Conservation (phyloP, 1,284 basidiomycete species). For the Tylopilus sp. region DNA sequence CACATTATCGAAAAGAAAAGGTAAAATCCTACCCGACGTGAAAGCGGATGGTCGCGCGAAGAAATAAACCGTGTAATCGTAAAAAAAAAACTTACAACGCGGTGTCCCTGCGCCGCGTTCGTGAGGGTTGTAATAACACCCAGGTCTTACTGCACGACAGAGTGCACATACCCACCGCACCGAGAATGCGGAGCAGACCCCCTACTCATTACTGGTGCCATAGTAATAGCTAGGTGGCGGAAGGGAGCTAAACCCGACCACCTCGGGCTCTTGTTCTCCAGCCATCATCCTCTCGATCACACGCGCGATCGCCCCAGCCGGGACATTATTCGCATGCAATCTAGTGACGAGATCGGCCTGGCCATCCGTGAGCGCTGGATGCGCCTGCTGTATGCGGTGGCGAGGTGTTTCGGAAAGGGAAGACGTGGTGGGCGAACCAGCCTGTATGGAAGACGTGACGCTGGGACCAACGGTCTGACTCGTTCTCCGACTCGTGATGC, state of each 20-base stretch:
- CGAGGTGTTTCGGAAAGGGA: background rate
- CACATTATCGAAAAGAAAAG: too few relatives aligned
- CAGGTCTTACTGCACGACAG: background rate
- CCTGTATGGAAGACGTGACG: background rate
- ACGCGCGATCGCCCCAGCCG: conserved; percentile 18
- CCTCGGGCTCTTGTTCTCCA: conserved; percentile 5
- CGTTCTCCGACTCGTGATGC: background rate
- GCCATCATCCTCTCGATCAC: conserved; percentile 24
- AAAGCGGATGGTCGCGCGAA: too few relatives aligned
- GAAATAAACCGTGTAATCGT: background rate
- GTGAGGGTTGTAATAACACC: background rate
- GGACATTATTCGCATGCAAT: conserved; percentile 14
- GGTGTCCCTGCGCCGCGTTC: too few relatives aligned
- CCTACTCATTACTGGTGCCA: background rate
- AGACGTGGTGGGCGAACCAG: background rate
- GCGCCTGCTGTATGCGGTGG: conserved; percentile 4
- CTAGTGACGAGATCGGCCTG: conserved; percentile 19
- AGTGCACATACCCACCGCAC: background rate
- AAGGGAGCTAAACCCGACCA: conserved; percentile 8
- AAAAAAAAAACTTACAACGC: too few relatives aligned
- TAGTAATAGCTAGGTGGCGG: conserved; percentile 16
- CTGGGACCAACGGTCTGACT: background rate
- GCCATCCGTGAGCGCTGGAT: conserved; percentile 16
- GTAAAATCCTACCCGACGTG: too few relatives aligned
- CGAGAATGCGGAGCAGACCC: background rate